Percentiles rank a stretch among this genome's conserved stretches.
These are phyloP conservation scores for Smittium culicis DNA, from an alignment of 371 early-diverging fungal genomes.

Conservation along the genomic window DNA sequence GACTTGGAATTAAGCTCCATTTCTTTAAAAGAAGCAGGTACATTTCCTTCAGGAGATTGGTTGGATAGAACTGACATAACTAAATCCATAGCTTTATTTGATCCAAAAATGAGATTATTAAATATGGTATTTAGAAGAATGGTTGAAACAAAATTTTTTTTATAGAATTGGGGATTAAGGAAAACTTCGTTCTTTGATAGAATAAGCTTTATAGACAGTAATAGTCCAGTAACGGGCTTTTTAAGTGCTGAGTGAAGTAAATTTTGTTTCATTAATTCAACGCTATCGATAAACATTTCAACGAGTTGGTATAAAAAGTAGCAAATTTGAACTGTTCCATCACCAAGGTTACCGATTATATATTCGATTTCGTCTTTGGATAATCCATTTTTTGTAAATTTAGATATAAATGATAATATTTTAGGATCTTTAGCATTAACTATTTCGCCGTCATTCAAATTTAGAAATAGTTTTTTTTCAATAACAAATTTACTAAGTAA, in stretches of 20 bases:
- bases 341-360: not conserved
- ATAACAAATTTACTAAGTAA: slow-evolving; percentile 63
- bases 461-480: slow-evolving; percentile 28
- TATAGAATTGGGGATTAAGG: slow-evolving; percentile 11
- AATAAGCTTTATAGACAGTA: not conserved
- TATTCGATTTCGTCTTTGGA: too few species aligned
- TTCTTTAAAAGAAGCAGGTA: slow-evolving; percentile 54
- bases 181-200: not conserved
- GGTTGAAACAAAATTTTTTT: slow-evolving; percentile 2
- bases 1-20: slow-evolving; percentile 54
- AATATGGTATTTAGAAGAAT: not conserved
- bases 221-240: not conserved
- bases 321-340: not conserved
- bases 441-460: not conserved
- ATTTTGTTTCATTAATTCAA: not conserved
- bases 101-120: not conserved
- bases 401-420: too few species aligned
- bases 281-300: not conserved
- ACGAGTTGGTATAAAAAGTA: not conserved
- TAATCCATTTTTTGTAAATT: too few species aligned
- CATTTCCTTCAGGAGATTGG: slow-evolving; percentile 69
- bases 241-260: not conserved
- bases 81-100: slow-evolving; percentile 36
- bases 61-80: slow-evolving; percentile 57
- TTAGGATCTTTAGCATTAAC: too few species aligned